Evolutionary conservation across 495 filamentous ascomycete species (phyloP), one percentile per base, ranked within the genome.

Genomic region (Aspergillus cavernicola): DNA sequence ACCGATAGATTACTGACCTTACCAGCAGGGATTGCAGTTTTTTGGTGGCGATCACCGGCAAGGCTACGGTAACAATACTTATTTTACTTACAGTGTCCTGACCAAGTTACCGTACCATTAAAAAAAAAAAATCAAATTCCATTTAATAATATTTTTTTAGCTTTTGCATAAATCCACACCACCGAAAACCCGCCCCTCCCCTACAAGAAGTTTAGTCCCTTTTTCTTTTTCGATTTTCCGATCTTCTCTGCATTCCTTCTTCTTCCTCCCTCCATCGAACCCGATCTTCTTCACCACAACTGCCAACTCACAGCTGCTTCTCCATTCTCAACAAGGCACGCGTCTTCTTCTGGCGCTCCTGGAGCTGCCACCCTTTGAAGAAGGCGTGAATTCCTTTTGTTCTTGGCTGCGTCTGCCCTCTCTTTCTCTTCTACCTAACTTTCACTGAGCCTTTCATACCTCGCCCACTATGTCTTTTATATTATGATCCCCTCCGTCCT

Each of bases 401-500:
- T 61, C 62, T 64, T 64, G 62, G 62, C 62, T 45, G 56, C 62
- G 63, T 62, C 59, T 10, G 63, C 67, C 53, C 41, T 53, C 18
- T 39, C 28, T 60, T 53, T 59, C 54, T 44, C 54, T 55, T 22
- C 26, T 53, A n/a, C n/a, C 26, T 29, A 51, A 59, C 28, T 24
- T 28, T 51, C 29, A 16, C 33, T 22, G 3, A 41, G 23, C 20
- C 46, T 32, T 49, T 19, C 46, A 50, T 40, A 28, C 31, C 19
- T 49, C 41, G 2, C 42, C 50, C 54, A 67, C 38, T 53, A 75
- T 74, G 70, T 60, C 57, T 53, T 73, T 44, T 66, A 75, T 75
- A 76, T 76, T 67, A 68, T 75, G 68, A 73, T 71, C 60, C 57
- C 51, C 52, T 43, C 49, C 54, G 71, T 75, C 73, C 71, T 75